Percentiles rank a stretch among this genome's conserved stretches.
phyloP scores from a whole-genome alignment of 257 asterid species.

The Phtheirospermum japonicum region DNA sequence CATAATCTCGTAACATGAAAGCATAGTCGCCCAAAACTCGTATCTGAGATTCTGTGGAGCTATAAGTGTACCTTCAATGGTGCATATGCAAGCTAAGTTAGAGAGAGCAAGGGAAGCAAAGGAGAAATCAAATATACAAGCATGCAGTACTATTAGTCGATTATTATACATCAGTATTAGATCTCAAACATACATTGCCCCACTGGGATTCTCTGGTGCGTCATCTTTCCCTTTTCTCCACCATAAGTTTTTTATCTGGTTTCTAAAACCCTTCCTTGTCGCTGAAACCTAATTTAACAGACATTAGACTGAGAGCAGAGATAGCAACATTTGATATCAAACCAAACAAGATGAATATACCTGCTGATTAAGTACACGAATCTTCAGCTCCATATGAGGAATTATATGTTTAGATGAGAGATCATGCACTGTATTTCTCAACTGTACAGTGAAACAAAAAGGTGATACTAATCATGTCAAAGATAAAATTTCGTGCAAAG shows the following conservation, averaged over 20 bases:
- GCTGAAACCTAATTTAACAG: constrained; percentile 73
- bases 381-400: constrained; percentile 95
- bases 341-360: constrained; percentile 37
- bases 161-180: constrained; percentile 24
- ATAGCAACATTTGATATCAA: constrained; percentile 12
- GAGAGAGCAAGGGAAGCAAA: constrained; percentile 27
- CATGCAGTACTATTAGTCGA: constrained; percentile 6
- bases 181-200: constrained; percentile 54
- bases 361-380: constrained; percentile 91
- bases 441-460: constrained; percentile 44
- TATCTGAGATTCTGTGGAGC: constrained; percentile 92
- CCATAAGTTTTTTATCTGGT: constrained; percentile 97
- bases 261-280: constrained; percentile 94
- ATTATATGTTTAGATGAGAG: constrained; percentile 86
- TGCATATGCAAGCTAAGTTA: constrained; percentile 40
- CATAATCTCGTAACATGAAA: constrained; percentile 95
- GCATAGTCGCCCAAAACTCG: constrained; percentile 97
- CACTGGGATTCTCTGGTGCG: constrained; percentile 59
- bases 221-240: constrained; percentile 99
- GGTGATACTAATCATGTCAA: constrained; percentile 19
- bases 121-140: constrained; percentile 21
- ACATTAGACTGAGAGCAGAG: constrained; percentile 22
- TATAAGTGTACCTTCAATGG: constrained; percentile 81
- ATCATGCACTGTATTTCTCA: constrained; percentile 73
- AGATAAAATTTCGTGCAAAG: constrained; percentile 26